These are phyloP conservation scores for Tetradesmus obliquus DNA, from an alignment of 139 green algal species.

Conservation along the genomic window DNA sequence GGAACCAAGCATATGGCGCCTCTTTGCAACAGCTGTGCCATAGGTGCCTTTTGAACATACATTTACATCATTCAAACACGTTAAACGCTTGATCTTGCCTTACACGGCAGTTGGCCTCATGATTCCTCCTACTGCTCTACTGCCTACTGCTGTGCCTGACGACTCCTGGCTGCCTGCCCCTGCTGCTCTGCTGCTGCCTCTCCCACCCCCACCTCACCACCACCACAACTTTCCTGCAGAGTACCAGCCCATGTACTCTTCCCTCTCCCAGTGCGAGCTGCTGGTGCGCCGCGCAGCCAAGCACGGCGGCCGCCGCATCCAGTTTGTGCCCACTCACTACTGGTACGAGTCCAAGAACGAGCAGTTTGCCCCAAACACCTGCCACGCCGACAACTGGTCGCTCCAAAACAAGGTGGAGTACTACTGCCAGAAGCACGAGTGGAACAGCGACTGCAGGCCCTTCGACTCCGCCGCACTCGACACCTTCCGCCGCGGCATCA, in stretches of 20 bases:
- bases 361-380: background rate
- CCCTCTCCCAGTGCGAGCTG: slow-evolving; percentile 42
- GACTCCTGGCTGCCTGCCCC: background rate
- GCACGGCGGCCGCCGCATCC: slow-evolving; percentile 32
- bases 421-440: slow-evolving; percentile 43
- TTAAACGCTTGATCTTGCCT: background rate
- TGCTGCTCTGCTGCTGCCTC: background rate
- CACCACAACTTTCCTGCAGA: background rate
- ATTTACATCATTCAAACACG: background rate
- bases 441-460: slow-evolving; percentile 35
- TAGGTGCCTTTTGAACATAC: background rate
- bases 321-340: slow-evolving; percentile 50
- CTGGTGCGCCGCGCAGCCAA: slow-evolving; percentile 37
- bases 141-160: background rate
- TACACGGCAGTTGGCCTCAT: background rate
- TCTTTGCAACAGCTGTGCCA: background rate
- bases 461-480: background rate
- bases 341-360: slow-evolving; percentile 35
- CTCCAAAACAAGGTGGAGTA: slow-evolving; percentile 36
- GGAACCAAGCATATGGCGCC: background rate
- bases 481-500: slow-evolving; percentile 32
- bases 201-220: background rate
- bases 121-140: background rate
- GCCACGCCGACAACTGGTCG: slow-evolving; percentile 45
- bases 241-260: slow-evolving; percentile 35